Base-by-base conservation (phyloP, 805 yeast species). In the Candida bentonensis region DNA sequence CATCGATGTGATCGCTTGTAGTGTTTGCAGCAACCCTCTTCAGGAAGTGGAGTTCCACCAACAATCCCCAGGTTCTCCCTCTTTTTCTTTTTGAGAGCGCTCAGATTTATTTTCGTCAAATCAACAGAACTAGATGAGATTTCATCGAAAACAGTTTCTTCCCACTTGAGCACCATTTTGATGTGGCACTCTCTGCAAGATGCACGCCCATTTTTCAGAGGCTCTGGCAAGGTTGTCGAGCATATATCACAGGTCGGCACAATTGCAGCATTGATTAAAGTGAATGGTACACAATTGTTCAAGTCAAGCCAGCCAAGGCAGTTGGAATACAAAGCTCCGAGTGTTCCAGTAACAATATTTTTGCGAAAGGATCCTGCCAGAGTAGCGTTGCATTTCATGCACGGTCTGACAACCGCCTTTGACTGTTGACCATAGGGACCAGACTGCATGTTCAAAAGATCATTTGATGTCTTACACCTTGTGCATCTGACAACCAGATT, bases 1-100 rank as follows among this genome's bases (percentile, higher is more conserved):
- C 71, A 66, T 22, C 71, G 52, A 23, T 52, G 54, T 3, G 70
- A 66, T 43, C 64, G 62, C 39, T 57, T 57, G 52, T 67, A 66
- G 47, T 66, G 71, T 34, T 49, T 47, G 47, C 71, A 66, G 2
- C 65, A 51, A 0, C 67, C 70, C 17, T 60, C 55, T 22, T 57
- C 46, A 2, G 69, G 68, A 36, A 66, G 51, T 2, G 69, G 61
- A 27, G 59, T 58, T 21, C 70, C 70, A 3, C 61, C 63, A 1
- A 54, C 53, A 21, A 65, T 50, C 3, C 57, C 57, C 15, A 63
- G 54, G 25, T 49, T 55, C 47, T 58, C 55, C 41, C 51, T 48
- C 15, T 47, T 45, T 30, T 51, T 50, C n/a, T 50, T 39, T 15
- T 45, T 41, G 5, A 49, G 49, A 15, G 49, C 47, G 20, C 23